phyloP scores from a whole-genome alignment of 306 rosid genomes.

The Prunus kanzakura region DNA sequence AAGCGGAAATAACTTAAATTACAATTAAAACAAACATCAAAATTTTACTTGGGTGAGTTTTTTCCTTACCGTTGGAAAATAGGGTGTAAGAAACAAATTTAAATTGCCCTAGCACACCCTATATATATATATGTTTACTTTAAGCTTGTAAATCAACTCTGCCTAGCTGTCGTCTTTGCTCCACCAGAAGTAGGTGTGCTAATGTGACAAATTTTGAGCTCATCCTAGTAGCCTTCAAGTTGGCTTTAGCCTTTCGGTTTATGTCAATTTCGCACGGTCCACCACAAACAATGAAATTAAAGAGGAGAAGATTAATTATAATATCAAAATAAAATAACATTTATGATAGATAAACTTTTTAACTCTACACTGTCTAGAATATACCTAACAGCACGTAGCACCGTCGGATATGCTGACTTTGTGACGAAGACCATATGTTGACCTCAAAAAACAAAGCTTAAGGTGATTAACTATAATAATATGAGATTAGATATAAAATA shows the following conservation, averaged over 20 bases:
- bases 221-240: background rate
- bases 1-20: background rate
- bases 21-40: background rate
- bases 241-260: background rate
- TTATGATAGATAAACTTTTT: background rate
- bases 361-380: background rate
- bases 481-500: background rate
- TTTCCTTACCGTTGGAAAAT: background rate
- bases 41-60: background rate
- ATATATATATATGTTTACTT: too few species aligned
- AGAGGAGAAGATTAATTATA: background rate
- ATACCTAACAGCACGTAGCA: background rate
- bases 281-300: background rate
- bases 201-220: background rate
- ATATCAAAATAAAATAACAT: background rate
- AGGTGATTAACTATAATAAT: background rate
- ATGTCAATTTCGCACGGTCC: background rate
- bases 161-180: background rate
- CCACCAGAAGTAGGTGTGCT: background rate
- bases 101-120: background rate
- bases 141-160: too few species aligned
- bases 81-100: background rate
- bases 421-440: background rate
- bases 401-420: background rate
- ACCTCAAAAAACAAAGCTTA: background rate